Base-by-base conservation (phyloP, 768 basidiomycete species). In the Pulveroboletus sp. region DNA sequence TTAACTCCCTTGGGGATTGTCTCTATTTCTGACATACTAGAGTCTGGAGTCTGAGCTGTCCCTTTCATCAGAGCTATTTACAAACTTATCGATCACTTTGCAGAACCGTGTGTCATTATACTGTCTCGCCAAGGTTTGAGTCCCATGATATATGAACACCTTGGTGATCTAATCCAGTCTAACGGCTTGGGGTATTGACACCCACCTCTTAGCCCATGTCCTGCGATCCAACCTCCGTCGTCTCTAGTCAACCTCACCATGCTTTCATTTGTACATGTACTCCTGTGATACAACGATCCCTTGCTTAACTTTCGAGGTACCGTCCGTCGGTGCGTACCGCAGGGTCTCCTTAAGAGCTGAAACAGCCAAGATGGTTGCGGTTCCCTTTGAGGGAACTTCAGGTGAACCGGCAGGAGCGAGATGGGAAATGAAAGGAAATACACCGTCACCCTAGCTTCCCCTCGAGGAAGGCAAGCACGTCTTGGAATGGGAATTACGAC, bases 171-270 rank as follows among this genome's bases (percentile, higher is more conserved):
- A 30, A 18, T 13, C 8, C 32, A 45, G 27, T 21, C 21, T 2
- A 21, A 21, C 21, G 4, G 21, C 21, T 21, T 21, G 21, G 21
- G 21, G 44, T 35, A 21, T 17, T 45, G 8, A 43, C 6, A 50
- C 44, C 21, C 13, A 39, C 89, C 78, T 21, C 21, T 21, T 21
- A 4, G 21, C 21, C 21, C 57, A 89, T 61, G 71, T 93, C 90
- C 68, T 93, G 91, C 36, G 85, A 86, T 21, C 91, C 89, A 33
- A 76, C 73, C 0, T 89, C 89, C 11, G 93, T 71, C 39, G 78
- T 80, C 6, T 89, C 62, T 27, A 73, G 70, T 90, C 91, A 95
- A 21, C 21, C 6, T 81, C 78, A 0, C 71, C 76, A 33, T 60
- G 60, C 44, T 72, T 72, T 30, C 88, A 71, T 4, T 79, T 77